Percentiles rank a stretch among this genome's conserved stretches.
Evolutionary conservation across 2,329 filamentous ascomycete genomes (phyloP).

Genomic region (Trichoderma koningiopsis): DNA sequence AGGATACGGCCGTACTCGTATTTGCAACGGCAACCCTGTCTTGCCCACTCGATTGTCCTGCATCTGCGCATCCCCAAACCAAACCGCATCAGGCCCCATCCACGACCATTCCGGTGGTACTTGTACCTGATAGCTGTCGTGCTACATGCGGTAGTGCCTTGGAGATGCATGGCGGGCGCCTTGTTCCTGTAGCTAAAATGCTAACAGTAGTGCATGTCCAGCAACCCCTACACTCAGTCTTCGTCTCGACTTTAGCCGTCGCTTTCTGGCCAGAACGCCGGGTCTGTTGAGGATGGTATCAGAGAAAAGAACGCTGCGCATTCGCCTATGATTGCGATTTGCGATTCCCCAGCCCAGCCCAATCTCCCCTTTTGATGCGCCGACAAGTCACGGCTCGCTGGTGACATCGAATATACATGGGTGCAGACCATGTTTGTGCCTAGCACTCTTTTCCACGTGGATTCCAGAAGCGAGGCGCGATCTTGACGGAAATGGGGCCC

Average conservation of each 20-base stretch:
- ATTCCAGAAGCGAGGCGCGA: constrained; percentile 24
- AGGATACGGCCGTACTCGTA: constrained; percentile 19
- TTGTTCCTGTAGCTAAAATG: neutral
- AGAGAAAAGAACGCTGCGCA: neutral
- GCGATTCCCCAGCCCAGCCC: neutral
- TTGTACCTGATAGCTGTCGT: constrained; percentile 12
- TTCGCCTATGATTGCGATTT: constrained; percentile 6
- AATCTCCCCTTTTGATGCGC: constrained; percentile 8
- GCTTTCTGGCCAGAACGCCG: neutral
- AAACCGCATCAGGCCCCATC: neutral
- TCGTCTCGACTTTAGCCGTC: constrained; percentile 1
- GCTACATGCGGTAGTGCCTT: constrained; percentile 11
- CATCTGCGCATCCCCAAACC: neutral
- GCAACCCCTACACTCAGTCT: neutral
- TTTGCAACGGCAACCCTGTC: constrained; percentile 13
- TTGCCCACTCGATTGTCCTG: constrained; percentile 1
- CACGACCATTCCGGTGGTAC: neutral
- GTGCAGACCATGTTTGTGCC: neutral
- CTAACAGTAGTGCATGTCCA: neutral
- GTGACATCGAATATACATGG: constrained; percentile 16
- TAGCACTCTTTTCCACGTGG: constrained; percentile 22
- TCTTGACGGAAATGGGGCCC: constrained; percentile 3
- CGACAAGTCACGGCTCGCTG: constrained; percentile 16
- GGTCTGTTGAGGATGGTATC: neutral
- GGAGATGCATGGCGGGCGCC: constrained; percentile 18